phyloP scores from a whole-genome alignment of 345 rosid species.

The Pugionium dolabratum region DNA sequence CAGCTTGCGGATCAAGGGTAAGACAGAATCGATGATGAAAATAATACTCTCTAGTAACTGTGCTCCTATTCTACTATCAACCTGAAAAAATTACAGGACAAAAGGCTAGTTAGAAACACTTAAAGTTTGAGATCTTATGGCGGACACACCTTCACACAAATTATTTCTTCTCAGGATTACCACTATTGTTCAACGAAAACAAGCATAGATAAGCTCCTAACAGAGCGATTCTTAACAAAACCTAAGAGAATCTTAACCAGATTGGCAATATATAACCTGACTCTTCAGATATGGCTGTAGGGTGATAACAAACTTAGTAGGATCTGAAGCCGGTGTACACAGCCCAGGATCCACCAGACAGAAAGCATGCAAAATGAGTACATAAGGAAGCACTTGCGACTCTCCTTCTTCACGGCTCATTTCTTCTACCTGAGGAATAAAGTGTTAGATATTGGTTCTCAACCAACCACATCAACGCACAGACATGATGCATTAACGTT shows the following conservation, averaged over 20 bases:
- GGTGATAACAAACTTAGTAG: constrained; percentile 90
- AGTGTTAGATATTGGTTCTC: constrained; percentile 25
- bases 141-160: constrained; percentile 14
- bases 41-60: constrained; percentile 92
- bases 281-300: constrained; percentile 94
- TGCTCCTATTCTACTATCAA: constrained; percentile 80
- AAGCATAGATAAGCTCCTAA: constrained; percentile 22
- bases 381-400: constrained; percentile 71
- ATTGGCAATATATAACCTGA: constrained; percentile 56
- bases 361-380: constrained; percentile 84
- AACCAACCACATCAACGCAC: constrained; percentile 24
- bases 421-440: constrained; percentile 75
- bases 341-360: constrained; percentile 93
- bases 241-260: constrained; percentile 19
- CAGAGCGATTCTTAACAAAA: constrained; percentile 27
- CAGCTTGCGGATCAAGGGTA: constrained; percentile 83
- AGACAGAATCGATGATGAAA: constrained; percentile 82
- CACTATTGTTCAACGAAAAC: constrained; percentile 23
- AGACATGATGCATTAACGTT: constrained; percentile 9
- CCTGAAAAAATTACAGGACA: constrained; percentile 53
- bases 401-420: constrained; percentile 70
- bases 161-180: constrained; percentile 16
- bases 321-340: constrained; percentile 89
- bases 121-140: constrained; percentile 8
- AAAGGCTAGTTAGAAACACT: constrained; percentile 27